phyloP scores from a whole-genome alignment of 371 early-diverging fungal genomes.

The Quaeritorhiza haematococci region DNA sequence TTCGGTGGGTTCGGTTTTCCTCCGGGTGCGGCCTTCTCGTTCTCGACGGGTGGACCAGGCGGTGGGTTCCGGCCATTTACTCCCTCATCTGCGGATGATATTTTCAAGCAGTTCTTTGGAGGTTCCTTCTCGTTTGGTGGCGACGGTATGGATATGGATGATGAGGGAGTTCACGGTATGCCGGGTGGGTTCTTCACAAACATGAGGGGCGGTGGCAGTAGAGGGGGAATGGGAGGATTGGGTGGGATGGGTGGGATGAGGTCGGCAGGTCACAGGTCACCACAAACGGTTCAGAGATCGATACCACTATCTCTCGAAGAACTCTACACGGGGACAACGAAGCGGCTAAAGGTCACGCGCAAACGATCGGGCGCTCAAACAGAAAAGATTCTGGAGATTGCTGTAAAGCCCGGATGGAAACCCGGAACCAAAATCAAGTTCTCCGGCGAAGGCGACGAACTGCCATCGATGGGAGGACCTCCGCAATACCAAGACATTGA shows the following conservation, averaged over 20 bases:
- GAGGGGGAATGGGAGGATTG: constrained; percentile 40
- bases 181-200: too few species aligned
- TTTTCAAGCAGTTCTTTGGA: constrained; percentile 85
- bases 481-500: constrained; percentile 87
- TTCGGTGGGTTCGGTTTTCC: constrained; percentile 35
- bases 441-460: constrained; percentile 89
- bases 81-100: constrained; percentile 88
- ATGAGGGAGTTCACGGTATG: constrained; percentile 21
- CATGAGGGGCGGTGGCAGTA: constrained; percentile 41
- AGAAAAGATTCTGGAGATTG: constrained; percentile 82
- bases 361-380: constrained; percentile 50
- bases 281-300: constrained; percentile 57
- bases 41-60: constrained; percentile 17
- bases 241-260: constrained; percentile 6
- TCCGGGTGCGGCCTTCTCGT: constrained; percentile 31
- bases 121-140: constrained; percentile 25
- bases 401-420: constrained; percentile 96
- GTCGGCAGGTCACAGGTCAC: constrained; percentile 16
- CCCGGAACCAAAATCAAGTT: constrained; percentile 96
- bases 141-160: constrained; percentile 38
- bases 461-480: constrained; percentile 35
- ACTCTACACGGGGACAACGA: constrained; percentile 83
- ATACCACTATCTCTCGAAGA: constrained; percentile 88
- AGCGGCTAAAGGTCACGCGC: constrained; percentile 90
- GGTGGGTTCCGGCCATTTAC: constrained; percentile 40